A percentile compares a stretch with the other conserved stretches of the same genome.
These are phyloP conservation scores for Fibroporia radiculosa DNA, from an alignment of 768 basidiomycete species.

Conservation along the genomic window DNA sequence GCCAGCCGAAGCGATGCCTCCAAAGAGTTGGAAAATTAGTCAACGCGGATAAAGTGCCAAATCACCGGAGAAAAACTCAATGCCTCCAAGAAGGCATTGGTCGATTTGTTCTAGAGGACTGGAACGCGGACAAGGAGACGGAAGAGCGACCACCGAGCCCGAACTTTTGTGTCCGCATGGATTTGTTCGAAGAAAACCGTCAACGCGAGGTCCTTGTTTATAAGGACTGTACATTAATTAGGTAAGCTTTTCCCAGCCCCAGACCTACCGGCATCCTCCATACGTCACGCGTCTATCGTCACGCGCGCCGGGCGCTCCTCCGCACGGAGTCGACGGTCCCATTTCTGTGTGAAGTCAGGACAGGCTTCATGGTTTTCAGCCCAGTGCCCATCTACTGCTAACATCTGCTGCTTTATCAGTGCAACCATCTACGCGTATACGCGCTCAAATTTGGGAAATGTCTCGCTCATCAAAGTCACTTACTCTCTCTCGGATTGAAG, in stretches of 20 bases:
- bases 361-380: no score
- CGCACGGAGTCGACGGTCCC: slow-evolving; percentile 1
- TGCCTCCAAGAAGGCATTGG: slow-evolving; percentile 28
- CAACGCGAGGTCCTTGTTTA: slow-evolving; percentile 16
- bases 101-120: slow-evolving; percentile 67
- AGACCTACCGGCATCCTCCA: not conserved
- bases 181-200: slow-evolving; percentile 52
- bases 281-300: not conserved
- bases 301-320: not conserved
- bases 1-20: slow-evolving; percentile 69
- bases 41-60: slow-evolving; percentile 32
- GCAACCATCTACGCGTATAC: not conserved
- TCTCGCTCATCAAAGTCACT: slow-evolving; percentile 39
- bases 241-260: slow-evolving; percentile 34
- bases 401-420: not conserved
- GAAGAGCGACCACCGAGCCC: slow-evolving; percentile 73
- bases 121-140: slow-evolving; percentile 93
- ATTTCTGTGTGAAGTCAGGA: not conserved
- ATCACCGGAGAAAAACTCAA: slow-evolving; percentile 16
- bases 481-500: slow-evolving; percentile 46
- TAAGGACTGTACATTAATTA: slow-evolving; percentile 27
- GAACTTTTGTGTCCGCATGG: slow-evolving; percentile 87
- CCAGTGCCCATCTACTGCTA: not conserved
- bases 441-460: slow-evolving; percentile 30
- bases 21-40: slow-evolving; percentile 35